These are phyloP conservation scores for Aegle marmelos DNA, from an alignment of 345 rosid species.

Conservation along the genomic window DNA sequence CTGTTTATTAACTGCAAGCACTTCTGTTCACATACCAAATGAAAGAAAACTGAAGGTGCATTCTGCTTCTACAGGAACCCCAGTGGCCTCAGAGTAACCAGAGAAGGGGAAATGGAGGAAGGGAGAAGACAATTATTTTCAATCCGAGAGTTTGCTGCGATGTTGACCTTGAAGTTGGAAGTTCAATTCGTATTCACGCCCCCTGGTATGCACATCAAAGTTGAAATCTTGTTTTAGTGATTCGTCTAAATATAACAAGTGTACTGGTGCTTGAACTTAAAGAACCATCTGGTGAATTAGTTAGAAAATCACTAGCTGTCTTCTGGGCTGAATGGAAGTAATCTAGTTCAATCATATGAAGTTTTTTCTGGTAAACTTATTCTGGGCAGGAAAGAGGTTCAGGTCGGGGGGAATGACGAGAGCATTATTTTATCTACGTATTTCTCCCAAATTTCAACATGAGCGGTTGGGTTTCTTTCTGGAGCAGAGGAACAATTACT, in stretches of 20 bases:
- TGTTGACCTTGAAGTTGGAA: constrained; percentile 81
- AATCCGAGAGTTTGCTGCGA: constrained; percentile 66
- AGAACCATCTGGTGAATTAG: constrained; percentile 4
- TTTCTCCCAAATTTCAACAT: constrained; percentile 38
- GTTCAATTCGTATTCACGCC: constrained; percentile 47
- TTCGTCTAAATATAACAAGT: background rate
- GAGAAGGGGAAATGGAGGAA: constrained; percentile 25
- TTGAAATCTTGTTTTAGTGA: background rate
- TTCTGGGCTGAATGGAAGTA: background rate
- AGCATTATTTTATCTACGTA: constrained; percentile 49
- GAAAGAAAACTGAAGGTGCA: background rate
- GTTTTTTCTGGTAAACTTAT: background rate
- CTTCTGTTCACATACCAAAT: background rate
- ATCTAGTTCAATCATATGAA: background rate
- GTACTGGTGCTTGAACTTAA: background rate
- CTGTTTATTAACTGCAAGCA: background rate
- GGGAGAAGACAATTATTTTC: constrained; percentile 56
- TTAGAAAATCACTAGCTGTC: background rate
- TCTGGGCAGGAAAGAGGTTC: constrained; percentile 72
- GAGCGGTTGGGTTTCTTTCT: constrained; percentile 7
- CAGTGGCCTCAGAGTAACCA: constrained; percentile 26
- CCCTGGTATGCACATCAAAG: constrained; percentile 53
- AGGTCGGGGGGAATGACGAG: constrained; percentile 32
- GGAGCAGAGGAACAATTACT: background rate
- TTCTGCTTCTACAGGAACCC: constrained; percentile 39